Base-by-base conservation (phyloP, 2,329 filamentous ascomycete genomes). In the Cercospora sp. region DNA sequence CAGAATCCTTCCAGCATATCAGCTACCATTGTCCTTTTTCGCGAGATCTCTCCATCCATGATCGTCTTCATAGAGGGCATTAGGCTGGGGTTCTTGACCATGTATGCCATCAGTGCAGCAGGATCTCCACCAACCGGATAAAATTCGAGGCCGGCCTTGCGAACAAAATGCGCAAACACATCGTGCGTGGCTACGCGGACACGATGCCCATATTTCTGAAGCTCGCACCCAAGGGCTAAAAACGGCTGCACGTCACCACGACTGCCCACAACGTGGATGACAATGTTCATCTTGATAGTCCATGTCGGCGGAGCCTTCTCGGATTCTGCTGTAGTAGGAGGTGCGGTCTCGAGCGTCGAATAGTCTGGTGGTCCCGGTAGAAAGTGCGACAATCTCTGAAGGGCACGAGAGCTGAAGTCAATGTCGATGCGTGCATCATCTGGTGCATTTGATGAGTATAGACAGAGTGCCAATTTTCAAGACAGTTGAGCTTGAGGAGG, bases 231-330 rank as follows among this genome's bases (percentile, higher is more conserved):
- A 1, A 93, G 78, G 0, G 90, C 89, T 18, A 92, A 83, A 74
- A 93, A 93, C 0, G 91, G 91, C 76, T 93, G 91, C 1, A 93
- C 89, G 75, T 93, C 90, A 61, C 90, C 90, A 45, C 90, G 83
- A 12, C 89, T 91, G 6, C 90, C 90, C 12, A 92, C 55, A 13
- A 58, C 55, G 10, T 58, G 55, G 7, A 58, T 26, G 16, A 31
- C 55, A 30, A 58, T 31, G 57, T 58, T 58, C 20, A 58, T 42
- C 39, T 42, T 42, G 55, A 58, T 20, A 23, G 16, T 18, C 39
- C 39, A 42, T 42, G 39, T 42, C 26, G 30, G 26, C 8, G 26
- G 10, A 23, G 30, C 12, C 13, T 31, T n/a, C 9, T 58, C 55
- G 28, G 55, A 16, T 8, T 28, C 28, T 20, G 20, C 55, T 30